These are phyloP conservation scores for Mesotaenium endlicherianum DNA, from an alignment of 139 green algal genomes.

Conservation along the genomic window DNA sequence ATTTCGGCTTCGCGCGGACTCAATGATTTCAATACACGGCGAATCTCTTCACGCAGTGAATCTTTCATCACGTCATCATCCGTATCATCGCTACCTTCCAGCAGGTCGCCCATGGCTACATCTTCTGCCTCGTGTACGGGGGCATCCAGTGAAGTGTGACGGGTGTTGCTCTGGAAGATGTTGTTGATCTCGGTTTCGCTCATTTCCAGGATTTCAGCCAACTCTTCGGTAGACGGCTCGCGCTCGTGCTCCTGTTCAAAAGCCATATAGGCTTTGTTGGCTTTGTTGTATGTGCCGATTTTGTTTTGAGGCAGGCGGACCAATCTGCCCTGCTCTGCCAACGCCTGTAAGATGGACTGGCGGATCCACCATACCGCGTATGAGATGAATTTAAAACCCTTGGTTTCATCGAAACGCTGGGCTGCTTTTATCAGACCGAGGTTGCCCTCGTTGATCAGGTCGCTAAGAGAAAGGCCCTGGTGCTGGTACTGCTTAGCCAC, in stretches of 20 bases:
- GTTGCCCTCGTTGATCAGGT: conserved; percentile 47
- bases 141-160: too few relatives aligned
- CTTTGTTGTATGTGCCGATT: background rate
- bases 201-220: background rate
- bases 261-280: too few relatives aligned
- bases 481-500: background rate
- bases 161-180: too few relatives aligned
- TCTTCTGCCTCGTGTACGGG: too few relatives aligned
- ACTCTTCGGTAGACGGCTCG: background rate
- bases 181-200: too few relatives aligned
- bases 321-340: conserved; percentile 62
- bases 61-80: too few relatives aligned
- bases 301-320: conserved; percentile 64
- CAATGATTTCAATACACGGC: too few relatives aligned
- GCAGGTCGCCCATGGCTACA: too few relatives aligned
- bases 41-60: too few relatives aligned
- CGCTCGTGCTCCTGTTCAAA: background rate
- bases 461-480: background rate
- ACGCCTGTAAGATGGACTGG: conserved; percentile 65
- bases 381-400: conserved; percentile 76
- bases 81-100: too few relatives aligned
- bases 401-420: conserved; percentile 67
- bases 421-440: conserved; percentile 56
- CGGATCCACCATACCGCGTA: conserved; percentile 81
- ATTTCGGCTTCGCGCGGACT: too few relatives aligned